phyloP scores from a whole-genome alignment of 1,284 basidiomycete genomes.

The Cerrena zonata region DNA sequence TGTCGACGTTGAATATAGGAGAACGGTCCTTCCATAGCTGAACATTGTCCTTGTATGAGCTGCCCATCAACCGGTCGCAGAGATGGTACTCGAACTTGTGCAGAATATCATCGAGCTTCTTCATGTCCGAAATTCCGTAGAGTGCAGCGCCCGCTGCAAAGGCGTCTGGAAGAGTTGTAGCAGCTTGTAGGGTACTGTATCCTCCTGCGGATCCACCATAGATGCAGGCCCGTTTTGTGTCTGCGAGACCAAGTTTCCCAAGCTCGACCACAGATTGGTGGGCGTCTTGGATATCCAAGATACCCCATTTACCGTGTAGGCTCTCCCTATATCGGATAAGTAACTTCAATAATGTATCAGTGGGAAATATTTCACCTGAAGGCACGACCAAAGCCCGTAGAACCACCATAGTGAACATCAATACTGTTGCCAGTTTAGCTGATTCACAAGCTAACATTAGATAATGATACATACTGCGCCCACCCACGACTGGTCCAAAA shows the following conservation, averaged over 20 bases:
- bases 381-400: slow-evolving; percentile 56
- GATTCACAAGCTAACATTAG: too few species aligned
- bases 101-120: slow-evolving; percentile 36
- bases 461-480: slow-evolving; percentile 45
- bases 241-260: slow-evolving; percentile 44
- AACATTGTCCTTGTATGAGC: slow-evolving; percentile 36
- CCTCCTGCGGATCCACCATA: slow-evolving; percentile 47
- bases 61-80: slow-evolving; percentile 35
- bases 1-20: slow-evolving; percentile 41
- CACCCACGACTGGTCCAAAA: slow-evolving; percentile 67
- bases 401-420: slow-evolving; percentile 67
- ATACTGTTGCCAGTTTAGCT: neutral
- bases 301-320: slow-evolving; percentile 58
- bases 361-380: slow-evolving; percentile 38
- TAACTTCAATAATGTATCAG: slow-evolving; percentile 10
- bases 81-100: slow-evolving; percentile 52
- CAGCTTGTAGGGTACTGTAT: slow-evolving; percentile 41
- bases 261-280: slow-evolving; percentile 46
- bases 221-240: slow-evolving; percentile 52
- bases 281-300: slow-evolving; percentile 60
- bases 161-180: slow-evolving; percentile 24
- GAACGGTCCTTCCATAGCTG: slow-evolving; percentile 43
- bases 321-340: neutral
- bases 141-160: slow-evolving; percentile 39
- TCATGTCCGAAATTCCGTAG: slow-evolving; percentile 44